These are phyloP conservation scores for Sphagnurus paluster DNA, from an alignment of 1,284 basidiomycete genomes.

Conservation along the genomic window DNA sequence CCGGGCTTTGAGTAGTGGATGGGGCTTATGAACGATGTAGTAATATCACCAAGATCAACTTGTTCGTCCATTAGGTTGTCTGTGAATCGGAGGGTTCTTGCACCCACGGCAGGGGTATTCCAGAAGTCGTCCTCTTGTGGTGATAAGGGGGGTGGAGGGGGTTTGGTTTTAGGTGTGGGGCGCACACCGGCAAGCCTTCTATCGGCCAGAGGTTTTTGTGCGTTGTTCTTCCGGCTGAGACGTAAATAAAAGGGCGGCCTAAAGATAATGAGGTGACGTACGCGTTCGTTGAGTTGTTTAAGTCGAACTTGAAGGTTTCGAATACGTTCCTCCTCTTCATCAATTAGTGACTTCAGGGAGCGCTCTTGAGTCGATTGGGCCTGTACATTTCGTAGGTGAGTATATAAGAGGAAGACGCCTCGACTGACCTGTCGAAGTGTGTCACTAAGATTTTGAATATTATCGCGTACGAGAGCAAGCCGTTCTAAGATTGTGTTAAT, in stretches of 20 bases:
- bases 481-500: conserved; percentile 54
- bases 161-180: conserved; percentile 5
- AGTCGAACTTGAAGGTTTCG: conserved; percentile 54
- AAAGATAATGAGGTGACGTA: conserved; percentile 22
- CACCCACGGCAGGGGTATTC: conserved; percentile 55
- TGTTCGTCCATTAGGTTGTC: conserved; percentile 63
- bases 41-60: conserved; percentile 57
- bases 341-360: conserved; percentile 42
- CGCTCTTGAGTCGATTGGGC: conserved; percentile 33
- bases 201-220: background rate
- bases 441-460: conserved; percentile 49
- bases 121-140: conserved; percentile 56
- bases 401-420: conserved; percentile 1
- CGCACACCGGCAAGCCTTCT: background rate
- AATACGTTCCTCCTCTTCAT: conserved; percentile 60
- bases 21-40: conserved; percentile 55
- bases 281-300: conserved; percentile 51
- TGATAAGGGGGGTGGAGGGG: conserved; percentile 20
- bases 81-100: conserved; percentile 58
- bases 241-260: conserved; percentile 1
- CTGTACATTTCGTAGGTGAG: conserved; percentile 26
- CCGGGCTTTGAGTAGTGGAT: conserved; percentile 18
- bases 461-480: conserved; percentile 49
- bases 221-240: conserved; percentile 21
- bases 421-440: conserved; percentile 54